Base-by-base conservation (phyloP, 1,139 yeast genomes). In the Yamadazyma oceani region DNA sequence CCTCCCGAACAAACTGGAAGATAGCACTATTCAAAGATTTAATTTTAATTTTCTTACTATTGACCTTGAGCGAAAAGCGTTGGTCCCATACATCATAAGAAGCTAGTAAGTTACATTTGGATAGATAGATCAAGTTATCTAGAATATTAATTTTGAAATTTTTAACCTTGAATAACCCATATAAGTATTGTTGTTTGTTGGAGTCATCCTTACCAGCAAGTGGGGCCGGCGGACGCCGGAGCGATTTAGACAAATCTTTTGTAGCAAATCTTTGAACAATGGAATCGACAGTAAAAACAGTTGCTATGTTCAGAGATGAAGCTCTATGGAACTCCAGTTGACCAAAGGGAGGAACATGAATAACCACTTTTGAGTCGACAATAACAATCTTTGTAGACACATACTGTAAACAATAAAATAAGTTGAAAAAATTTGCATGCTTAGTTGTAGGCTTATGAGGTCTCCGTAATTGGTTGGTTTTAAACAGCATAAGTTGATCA, bases 1-100 rank as follows among this genome's bases (percentile, higher is more conserved):
- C 43, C 38, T 58, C 60, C 38, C 73, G 49, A 2, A 67, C 64
- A 23, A 69, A 49, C 31, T 64, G 63, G 47, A 71, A 71, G 7
- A 71, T 55, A 19, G 61, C 64, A 29, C 60, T 64, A 47, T 71
- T 71, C 11, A 69, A 62, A 0, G 74, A 68, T 22, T 56, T 60
- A 22, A 69, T 36, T 38, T 56, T 57, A 13, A 66, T 37, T 12
- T 52, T 50, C 41, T 64, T 68, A 23, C 59, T 54, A 15, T 56
- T 46, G 11, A 64, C 33, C 33, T 59, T 57, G 3, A 68, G 34
- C 1, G 62, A 45, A 2, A 65, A 14, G 11, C 45, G 51, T 9
- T 51, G 43, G 3, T 51, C 55, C 3, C 45, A 16, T 2, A 65
- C 42, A 38, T 62, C 55, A 42, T 64, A 69, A 1, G 58, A 46